Percentiles rank a stretch among this genome's conserved stretches.
Evolutionary conservation across 148 eudicot species (phyloP).

Genomic region (Heliamphora exappendiculata): DNA sequence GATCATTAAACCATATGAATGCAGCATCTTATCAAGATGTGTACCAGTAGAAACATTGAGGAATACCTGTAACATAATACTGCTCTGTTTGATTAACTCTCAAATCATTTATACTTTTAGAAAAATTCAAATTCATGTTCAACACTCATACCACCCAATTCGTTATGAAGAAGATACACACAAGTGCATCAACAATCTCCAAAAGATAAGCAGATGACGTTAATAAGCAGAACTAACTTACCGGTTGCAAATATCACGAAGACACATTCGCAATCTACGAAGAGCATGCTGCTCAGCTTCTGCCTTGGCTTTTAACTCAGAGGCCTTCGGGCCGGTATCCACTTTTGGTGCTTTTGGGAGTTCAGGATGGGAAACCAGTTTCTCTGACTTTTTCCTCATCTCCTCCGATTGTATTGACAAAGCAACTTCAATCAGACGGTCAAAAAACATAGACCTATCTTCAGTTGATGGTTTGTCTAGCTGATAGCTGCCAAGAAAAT

Average conservation of each 20-base stretch:
- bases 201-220: background rate
- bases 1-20: background rate
- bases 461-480: slow-evolving; percentile 58
- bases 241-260: slow-evolving; percentile 98
- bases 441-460: slow-evolving; percentile 75
- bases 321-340: slow-evolving; percentile 67
- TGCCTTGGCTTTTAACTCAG: slow-evolving; percentile 84
- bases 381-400: slow-evolving; percentile 26
- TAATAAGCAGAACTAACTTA: slow-evolving; percentile 20
- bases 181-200: background rate
- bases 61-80: background rate
- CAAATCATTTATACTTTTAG: background rate
- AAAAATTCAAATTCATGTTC: background rate
- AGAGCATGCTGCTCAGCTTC: slow-evolving; percentile 98
- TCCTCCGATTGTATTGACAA: slow-evolving; percentile 65
- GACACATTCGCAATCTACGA: slow-evolving; percentile 95
- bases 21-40: background rate
- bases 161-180: background rate
- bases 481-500: slow-evolving; percentile 41
- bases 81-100: background rate
- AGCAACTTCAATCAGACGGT: slow-evolving; percentile 69
- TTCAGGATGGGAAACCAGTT: slow-evolving; percentile 46
- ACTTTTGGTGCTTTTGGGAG: slow-evolving; percentile 93
- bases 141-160: background rate
- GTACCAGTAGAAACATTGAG: background rate